Evolutionary conservation across 1,139 yeast genomes (phyloP), one percentile per base, ranked within the genome.

Genomic region (Lodderomyces beijingensis): DNA sequence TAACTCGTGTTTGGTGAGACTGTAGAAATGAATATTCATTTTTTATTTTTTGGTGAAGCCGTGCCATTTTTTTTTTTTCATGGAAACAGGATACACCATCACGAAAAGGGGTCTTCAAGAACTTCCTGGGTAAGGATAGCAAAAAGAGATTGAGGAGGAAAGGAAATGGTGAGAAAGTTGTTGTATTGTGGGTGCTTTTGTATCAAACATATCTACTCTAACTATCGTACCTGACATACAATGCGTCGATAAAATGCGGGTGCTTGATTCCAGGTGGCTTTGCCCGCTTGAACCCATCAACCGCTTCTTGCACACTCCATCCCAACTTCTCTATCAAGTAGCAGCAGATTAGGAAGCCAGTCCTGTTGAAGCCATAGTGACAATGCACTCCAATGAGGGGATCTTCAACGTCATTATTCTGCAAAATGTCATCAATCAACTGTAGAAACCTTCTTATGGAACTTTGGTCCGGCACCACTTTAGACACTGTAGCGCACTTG

Each of bases 301-400:
- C 66, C 0, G 91, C 86, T 31, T 79, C 83, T 30, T 61, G 62
- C 3, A 82, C 85, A 3, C 70, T 47, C 74, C 83, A 74, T 0
- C 77, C 77, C 17, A 74, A 55, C 35, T 59, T 59, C 45, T 80
- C 87, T 27, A 83, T 68, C 48, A 83, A 60, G 50, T 79, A 83
- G 46, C 85, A 76, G 47, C 86, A 79, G 16, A 83, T 74, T 38
- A 83, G 66, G 47, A 77, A 83, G 2, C 93, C 93, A 0, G 93
- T 83, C 35, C 93, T 61, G 52, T 83, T 83, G 54, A 81, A 84
- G 3, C 93, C 93, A 50, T 83, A 83, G 51, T 83, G 93, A 51
- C 93, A 83, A 54, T 83, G 93, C 4, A 83, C 82, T 0, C 74
- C 88, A 4, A 82, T 59, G 21, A 66, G 57, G 6, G 75, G 75